A percentile compares a stretch with the other conserved stretches of the same genome.
These are phyloP conservation scores for Clonostachys sp. DNA, from an alignment of 2,329 filamentous ascomycete genomes.

Conservation along the genomic window DNA sequence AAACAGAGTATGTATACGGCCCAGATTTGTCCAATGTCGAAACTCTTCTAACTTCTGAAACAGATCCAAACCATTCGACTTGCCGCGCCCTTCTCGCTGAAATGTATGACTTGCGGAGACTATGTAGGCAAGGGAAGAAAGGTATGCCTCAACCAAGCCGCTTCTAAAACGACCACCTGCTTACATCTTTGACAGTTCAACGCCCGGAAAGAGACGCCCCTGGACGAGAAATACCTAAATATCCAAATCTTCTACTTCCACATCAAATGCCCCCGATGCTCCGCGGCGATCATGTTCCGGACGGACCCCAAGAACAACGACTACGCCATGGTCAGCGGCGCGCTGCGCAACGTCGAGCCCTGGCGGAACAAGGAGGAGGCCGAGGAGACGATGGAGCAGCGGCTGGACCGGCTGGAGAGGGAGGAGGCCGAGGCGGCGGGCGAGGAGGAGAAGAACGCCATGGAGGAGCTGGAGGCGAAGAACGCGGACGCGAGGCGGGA, in stretches of 20 bases:
- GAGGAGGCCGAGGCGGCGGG: constrained; percentile 64
- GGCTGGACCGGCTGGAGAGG: constrained; percentile 75
- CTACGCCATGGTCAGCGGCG: constrained; percentile 75
- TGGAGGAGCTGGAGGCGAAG: constrained; percentile 93
- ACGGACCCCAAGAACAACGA: constrained; percentile 96
- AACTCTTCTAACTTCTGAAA: too few species aligned
- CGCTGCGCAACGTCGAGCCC: constrained; percentile 88
- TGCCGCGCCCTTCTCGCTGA: constrained; percentile 53
- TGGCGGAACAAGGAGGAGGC: constrained; percentile 65
- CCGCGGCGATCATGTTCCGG: constrained; percentile 83
- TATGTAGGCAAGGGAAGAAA: constrained; percentile 93
- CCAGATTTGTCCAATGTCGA: too few species aligned
- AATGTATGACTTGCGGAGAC: constrained; percentile 52
- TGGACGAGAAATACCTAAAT: constrained; percentile 80
- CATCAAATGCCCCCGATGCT: constrained; percentile 83
- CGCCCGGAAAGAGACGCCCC: constrained; percentile 76
- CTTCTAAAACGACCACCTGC: too few species aligned
- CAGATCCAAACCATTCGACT: constrained; percentile 76
- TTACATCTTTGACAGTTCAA: constrained; percentile 57
- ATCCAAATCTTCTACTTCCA: constrained; percentile 83
- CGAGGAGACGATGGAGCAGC: constrained; percentile 81
- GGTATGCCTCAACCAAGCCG: too few species aligned
- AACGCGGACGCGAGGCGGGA: constrained; percentile 88
- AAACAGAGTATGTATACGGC: constrained; percentile 43
- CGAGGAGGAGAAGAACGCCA: constrained; percentile 76